phyloP scores from a whole-genome alignment of 108 stramenopile species.

The Discostella stelligeroides region DNA sequence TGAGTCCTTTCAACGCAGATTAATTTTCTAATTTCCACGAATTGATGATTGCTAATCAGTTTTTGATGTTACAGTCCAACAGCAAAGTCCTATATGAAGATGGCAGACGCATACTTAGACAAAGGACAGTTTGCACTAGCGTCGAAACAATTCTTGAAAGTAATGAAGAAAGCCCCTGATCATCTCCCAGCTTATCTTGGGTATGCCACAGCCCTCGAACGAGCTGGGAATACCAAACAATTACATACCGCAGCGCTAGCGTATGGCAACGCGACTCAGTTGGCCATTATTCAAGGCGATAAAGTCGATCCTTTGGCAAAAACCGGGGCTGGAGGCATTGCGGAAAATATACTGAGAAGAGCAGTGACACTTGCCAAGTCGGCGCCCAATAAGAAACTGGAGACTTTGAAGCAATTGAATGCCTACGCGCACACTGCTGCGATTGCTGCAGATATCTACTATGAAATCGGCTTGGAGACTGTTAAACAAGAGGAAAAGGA shows the following conservation, averaged over 20 bases:
- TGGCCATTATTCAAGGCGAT: conserved; percentile 48
- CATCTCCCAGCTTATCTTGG: conserved; percentile 56
- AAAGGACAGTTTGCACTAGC: conserved; percentile 49
- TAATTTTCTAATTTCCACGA: not conserved
- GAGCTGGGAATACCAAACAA: conserved; percentile 48
- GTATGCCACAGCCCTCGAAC: conserved; percentile 56
- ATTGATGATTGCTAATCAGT: conserved; percentile 1
- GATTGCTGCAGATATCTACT: conserved; percentile 50
- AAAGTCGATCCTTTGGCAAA: conserved; percentile 38
- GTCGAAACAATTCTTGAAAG: conserved; percentile 60
- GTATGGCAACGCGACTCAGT: conserved; percentile 50
- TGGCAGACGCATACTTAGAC: conserved; percentile 59
- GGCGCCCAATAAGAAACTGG: conserved; percentile 25
- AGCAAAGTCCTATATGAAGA: conserved; percentile 59
- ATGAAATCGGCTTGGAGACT: conserved; percentile 48
- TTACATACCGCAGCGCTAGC: conserved; percentile 39
- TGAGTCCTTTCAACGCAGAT: conserved; percentile 12
- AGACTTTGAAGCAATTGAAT: conserved; percentile 30
- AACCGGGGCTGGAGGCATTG: conserved; percentile 48
- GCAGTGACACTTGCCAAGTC: conserved; percentile 45
- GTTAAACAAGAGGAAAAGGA: conserved; percentile 19
- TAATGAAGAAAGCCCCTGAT: conserved; percentile 49
- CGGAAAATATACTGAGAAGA: conserved; percentile 48
- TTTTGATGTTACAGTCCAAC: conserved; percentile 19
- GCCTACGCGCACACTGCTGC: conserved; percentile 44